These are phyloP conservation scores for Clitopilus passeckerianus DNA, from an alignment of 768 basidiomycete genomes.

Conservation along the genomic window DNA sequence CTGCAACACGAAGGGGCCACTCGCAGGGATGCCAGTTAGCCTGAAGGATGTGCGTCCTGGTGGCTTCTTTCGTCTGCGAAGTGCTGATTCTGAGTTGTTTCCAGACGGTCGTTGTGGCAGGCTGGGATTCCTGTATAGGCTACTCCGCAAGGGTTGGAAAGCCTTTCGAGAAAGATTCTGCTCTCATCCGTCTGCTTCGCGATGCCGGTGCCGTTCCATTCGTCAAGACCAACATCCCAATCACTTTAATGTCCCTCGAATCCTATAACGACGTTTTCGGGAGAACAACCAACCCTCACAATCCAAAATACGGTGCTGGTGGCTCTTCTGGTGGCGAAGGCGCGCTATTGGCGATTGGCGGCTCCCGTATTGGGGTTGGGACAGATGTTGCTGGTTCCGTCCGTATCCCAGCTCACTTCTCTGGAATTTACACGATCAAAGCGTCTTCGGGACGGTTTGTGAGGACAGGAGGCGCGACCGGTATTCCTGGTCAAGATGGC, in stretches of 20 bases:
- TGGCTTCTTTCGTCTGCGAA: constrained; percentile 6
- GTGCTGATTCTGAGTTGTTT: too few species aligned
- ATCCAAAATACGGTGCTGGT: constrained; percentile 48
- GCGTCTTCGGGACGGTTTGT: constrained; percentile 43
- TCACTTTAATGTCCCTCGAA: constrained; percentile 56
- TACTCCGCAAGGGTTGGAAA: constrained; percentile 46
- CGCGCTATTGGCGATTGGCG: constrained; percentile 56
- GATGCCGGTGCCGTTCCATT: constrained; percentile 63
- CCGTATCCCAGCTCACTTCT: constrained; percentile 60
- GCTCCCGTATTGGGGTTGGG: constrained; percentile 58
- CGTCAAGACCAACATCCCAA: constrained; percentile 64
- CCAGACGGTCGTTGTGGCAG: constrained; percentile 46
- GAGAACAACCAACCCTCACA: constrained; percentile 56
- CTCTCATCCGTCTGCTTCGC: constrained; percentile 45
- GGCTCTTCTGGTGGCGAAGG: constrained; percentile 69
- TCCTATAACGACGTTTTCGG: constrained; percentile 56
- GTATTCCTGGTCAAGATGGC: constrained; percentile 57
- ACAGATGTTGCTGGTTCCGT: constrained; percentile 70
- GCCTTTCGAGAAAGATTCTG: constrained; percentile 41
- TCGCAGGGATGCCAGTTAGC: constrained; percentile 59
- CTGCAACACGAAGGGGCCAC: constrained; percentile 31
- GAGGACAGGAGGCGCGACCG: constrained; percentile 37
- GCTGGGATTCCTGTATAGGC: constrained; percentile 55
- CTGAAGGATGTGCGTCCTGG: constrained; percentile 42
- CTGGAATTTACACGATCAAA: constrained; percentile 57